phyloP scores from a whole-genome alignment of 2,329 filamentous ascomycete species.

The Phaeosphaeria sp. region DNA sequence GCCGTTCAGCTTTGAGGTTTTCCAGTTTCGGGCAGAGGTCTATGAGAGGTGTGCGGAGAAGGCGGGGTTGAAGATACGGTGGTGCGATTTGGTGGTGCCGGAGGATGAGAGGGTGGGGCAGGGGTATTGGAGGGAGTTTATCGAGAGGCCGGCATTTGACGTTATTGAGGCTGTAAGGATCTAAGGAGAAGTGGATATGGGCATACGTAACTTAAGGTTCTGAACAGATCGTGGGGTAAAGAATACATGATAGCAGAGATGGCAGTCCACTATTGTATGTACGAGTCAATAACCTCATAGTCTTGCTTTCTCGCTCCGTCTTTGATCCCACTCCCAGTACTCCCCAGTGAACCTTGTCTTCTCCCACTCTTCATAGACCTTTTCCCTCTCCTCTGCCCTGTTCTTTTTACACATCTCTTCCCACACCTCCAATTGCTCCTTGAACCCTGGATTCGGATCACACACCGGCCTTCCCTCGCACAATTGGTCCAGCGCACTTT shows the following conservation, averaged over 20 bases:
- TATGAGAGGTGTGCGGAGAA: conserved; percentile 33
- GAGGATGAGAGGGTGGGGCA: conserved; percentile 31
- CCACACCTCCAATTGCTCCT: conserved; percentile 42
- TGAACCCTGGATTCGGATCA: conserved; percentile 43
- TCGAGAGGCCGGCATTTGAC: conserved; percentile 30
- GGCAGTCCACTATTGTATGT: too few relatives aligned
- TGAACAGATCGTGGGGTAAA: too few relatives aligned
- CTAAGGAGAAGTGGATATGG: background rate
- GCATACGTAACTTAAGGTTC: too few relatives aligned
- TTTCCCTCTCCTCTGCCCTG: conserved; percentile 21
- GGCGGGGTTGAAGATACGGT: conserved; percentile 28
- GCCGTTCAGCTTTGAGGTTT: conserved; percentile 33
- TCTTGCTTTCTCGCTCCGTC: conserved; percentile 12
- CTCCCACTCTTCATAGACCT: conserved; percentile 44
- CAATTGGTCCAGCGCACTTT: conserved; percentile 31
- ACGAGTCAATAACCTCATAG: too few relatives aligned
- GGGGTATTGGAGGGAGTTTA: conserved; percentile 30
- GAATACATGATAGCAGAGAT: too few relatives aligned
- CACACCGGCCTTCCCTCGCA: conserved; percentile 44
- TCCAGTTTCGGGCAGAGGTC: conserved; percentile 30
- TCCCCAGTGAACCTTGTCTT: conserved; percentile 41
- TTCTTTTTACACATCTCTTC: conserved; percentile 31
- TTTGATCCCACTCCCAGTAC: conserved; percentile 47
- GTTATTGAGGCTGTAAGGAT: conserved; percentile 26
- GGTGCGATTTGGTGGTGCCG: conserved; percentile 28